Evolutionary conservation across 2,329 filamentous ascomycete species (phyloP), one percentile per base, ranked within the genome.

Genomic region (Pseudogymnoascus sp.): DNA sequence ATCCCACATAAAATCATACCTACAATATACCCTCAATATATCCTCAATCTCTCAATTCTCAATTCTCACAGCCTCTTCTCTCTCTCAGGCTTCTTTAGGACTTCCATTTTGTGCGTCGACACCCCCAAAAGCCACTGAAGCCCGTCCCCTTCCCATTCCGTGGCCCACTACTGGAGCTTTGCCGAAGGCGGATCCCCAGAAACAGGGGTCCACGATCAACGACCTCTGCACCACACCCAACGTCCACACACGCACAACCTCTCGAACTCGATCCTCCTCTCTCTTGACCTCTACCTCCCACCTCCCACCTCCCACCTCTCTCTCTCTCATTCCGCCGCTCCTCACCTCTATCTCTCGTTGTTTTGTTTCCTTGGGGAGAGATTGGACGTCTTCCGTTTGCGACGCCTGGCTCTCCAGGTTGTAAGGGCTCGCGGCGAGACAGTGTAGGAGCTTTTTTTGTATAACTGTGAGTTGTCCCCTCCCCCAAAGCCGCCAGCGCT

Each of bases 301-400:
- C n/a, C 46, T 33, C 26, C 28, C 26, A 19, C 46, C 14, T 33
- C n/a, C n/a, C n/a, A n/a, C n/a, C 46, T 33, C 38, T 8, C 38
- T 41, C 41, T 50, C 46, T 56, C 46, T 19, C 14, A 11, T 31
- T 26, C 46, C 46, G 7, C 26, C 46, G 14, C 33, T 56, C 46
- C 19, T 56, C 46, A 56, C 46, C 26, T 56, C 46, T 33, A 24
- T 56, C 46, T 33, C 46, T 19, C 11, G 46, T 56, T 56, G n/a
- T 56, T 56, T 12, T 33, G 33, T 56, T 56, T 56, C 46, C 46
- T 56, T 56, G 46, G 26, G 10, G 26, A 31, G 46, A 56, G 46
- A 56, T 56, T 56, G 46, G 46, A 56, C 26, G 46, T 56, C 46
- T 56, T 56, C 46, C 46, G 46, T 56, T 56, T 56, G 46, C 46